These are phyloP conservation scores for Alloascoidea africana DNA, from an alignment of 805 yeast species.

Conservation along the genomic window DNA sequence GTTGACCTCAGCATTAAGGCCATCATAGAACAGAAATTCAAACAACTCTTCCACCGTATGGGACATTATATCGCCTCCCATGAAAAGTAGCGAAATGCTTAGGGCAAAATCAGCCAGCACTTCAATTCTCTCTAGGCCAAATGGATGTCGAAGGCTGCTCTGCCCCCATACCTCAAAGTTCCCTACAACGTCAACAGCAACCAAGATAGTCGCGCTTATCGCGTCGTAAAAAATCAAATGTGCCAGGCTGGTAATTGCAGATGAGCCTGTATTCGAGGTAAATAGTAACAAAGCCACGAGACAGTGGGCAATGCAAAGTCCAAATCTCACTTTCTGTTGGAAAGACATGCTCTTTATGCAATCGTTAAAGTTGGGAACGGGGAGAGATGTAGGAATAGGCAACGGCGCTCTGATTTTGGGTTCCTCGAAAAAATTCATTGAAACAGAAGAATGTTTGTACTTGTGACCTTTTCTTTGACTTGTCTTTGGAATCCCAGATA, in stretches of 20 bases:
- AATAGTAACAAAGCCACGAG: slow-evolving; percentile 40
- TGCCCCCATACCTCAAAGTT: slow-evolving; percentile 88
- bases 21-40: slow-evolving; percentile 17
- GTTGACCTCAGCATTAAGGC: slow-evolving; percentile 20
- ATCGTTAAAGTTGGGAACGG: slow-evolving; percentile 37
- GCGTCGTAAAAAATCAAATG: slow-evolving; percentile 84
- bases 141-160: slow-evolving; percentile 73
- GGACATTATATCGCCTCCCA: slow-evolving; percentile 78
- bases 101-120: slow-evolving; percentile 80
- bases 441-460: slow-evolving; percentile 90
- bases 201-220: slow-evolving; percentile 53
- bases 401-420: slow-evolving; percentile 64
- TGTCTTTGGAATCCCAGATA: too few species aligned
- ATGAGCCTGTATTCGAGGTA: slow-evolving; percentile 41
- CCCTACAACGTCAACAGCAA: slow-evolving; percentile 65
- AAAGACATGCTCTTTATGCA: slow-evolving; percentile 40
- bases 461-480: slow-evolving; percentile 75
- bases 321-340: slow-evolving; percentile 41
- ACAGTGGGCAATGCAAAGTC: slow-evolving; percentile 46
- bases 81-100: slow-evolving; percentile 73
- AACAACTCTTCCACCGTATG: slow-evolving; percentile 75
- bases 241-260: slow-evolving; percentile 60
- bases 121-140: slow-evolving; percentile 86
- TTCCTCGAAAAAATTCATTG: slow-evolving; percentile 91
- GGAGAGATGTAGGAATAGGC: slow-evolving; percentile 54